Percentiles rank a stretch among this genome's conserved stretches.
Evolutionary conservation across 805 yeast genomes (phyloP).

Genomic region (Candida orba): DNA sequence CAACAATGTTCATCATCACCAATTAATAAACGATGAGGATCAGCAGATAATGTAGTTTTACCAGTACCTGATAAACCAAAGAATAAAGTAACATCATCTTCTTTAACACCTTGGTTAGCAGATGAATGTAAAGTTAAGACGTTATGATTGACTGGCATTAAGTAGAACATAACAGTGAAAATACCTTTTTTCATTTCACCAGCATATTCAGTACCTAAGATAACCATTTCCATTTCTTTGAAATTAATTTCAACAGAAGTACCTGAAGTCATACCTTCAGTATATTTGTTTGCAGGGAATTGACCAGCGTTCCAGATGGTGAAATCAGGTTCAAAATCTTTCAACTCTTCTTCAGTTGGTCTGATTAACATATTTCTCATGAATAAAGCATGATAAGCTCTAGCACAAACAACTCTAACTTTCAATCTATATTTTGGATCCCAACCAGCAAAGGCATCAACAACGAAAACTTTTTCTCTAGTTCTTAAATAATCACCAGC

Average conservation of each 20-base stretch:
- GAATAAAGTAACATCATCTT: constrained; percentile 87
- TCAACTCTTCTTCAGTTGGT: constrained; percentile 86
- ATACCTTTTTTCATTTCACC: constrained; percentile 99
- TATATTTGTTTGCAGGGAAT: constrained; percentile 95
- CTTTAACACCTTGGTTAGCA: constrained; percentile 78
- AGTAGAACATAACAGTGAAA: constrained; percentile 96
- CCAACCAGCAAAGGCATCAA: constrained; percentile 99
- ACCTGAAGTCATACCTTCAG: constrained; percentile 95
- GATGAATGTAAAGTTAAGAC: constrained; percentile 93
- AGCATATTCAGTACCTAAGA: constrained; percentile 97
- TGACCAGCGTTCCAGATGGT: constrained; percentile 98
- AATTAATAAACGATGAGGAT: constrained; percentile 85
- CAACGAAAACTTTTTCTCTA: constrained; percentile 86
- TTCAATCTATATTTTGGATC: constrained; percentile 96
- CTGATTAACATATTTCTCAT: constrained; percentile 97
- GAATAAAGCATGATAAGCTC: constrained; percentile 97
- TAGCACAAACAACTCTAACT: constrained; percentile 92
- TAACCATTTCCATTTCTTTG: constrained; percentile 97
- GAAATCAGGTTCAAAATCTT: constrained; percentile 90
- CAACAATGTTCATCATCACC: constrained; percentile 99
- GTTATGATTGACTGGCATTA: constrained; percentile 91
- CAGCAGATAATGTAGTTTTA: constrained; percentile 95
- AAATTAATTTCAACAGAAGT: constrained; percentile 95
- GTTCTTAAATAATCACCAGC: constrained; percentile 96
- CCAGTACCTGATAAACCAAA: constrained; percentile 98